Evolutionary conservation across 306 rosid species (phyloP).

Genomic region (Glycine tomentella): DNA sequence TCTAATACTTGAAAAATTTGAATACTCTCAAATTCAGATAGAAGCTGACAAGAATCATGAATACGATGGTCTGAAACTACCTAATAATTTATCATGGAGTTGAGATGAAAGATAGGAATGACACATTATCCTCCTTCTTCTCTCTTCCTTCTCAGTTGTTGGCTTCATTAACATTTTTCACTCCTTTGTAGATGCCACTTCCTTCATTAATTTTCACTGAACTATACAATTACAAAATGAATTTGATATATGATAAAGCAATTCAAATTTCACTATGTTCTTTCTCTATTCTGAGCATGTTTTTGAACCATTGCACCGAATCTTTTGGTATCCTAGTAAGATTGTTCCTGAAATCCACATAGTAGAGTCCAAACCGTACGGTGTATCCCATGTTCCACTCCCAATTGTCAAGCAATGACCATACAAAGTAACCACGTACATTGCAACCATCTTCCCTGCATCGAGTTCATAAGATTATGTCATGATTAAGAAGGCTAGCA

Average conservation of each 20-base stretch:
- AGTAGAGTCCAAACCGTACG: constrained; percentile 89
- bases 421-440: constrained; percentile 83
- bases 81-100: too few species aligned
- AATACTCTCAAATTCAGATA: too few species aligned
- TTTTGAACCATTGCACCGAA: constrained; percentile 82
- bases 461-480: constrained; percentile 36
- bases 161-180: too few species aligned
- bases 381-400: constrained; percentile 94
- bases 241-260: not conserved
- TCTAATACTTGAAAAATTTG: too few species aligned
- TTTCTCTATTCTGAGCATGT: constrained; percentile 59
- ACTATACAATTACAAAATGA: constrained; percentile 35
- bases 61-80: too few species aligned
- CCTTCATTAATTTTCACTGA: constrained; percentile 26
- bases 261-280: constrained; percentile 41
- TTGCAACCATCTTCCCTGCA: constrained; percentile 81
- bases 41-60: too few species aligned
- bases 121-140: not conserved
- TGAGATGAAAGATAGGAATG: too few species aligned
- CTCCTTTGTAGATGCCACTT: constrained; percentile 8
- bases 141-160: not conserved
- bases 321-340: constrained; percentile 89
- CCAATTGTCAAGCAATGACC: constrained; percentile 98
- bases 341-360: constrained; percentile 81
- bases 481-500: constrained; percentile 25